A percentile compares a stretch with the other conserved stretches of the same genome.
Conservation (phyloP, 805 yeast genomes). For the Suhomyces pyralidae region DNA sequence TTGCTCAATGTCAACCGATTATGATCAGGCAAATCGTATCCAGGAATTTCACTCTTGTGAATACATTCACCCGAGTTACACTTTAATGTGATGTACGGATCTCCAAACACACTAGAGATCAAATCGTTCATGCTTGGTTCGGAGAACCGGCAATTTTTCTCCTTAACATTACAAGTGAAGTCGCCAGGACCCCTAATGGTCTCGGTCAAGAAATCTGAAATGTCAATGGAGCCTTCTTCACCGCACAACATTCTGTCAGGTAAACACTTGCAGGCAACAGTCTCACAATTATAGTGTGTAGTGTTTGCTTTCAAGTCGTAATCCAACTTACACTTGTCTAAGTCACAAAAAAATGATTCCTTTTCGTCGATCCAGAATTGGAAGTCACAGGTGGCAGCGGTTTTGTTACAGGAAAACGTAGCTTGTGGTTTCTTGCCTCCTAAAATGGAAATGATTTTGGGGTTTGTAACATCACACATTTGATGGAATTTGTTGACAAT, state of each 20-base stretch:
- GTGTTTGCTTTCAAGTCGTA: conserved; percentile 59
- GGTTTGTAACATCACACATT: conserved; percentile 91
- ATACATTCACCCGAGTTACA: conserved; percentile 90
- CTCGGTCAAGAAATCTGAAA: conserved; percentile 86
- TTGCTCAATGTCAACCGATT: conserved; percentile 44
- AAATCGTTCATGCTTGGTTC: conserved; percentile 96
- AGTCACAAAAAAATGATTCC: conserved; percentile 89
- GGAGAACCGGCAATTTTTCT: conserved; percentile 69
- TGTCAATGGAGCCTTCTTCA: conserved; percentile 88
- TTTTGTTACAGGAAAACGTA: conserved; percentile 80
- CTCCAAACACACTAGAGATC: conserved; percentile 91
- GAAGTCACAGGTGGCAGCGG: conserved; percentile 68
- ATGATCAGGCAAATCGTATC: conserved; percentile 67
- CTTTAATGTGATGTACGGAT: conserved; percentile 74
- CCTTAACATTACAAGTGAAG: conserved; percentile 69
- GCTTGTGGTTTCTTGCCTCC: conserved; percentile 85
- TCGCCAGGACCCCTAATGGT: conserved; percentile 93
- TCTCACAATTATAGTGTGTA: conserved; percentile 74
- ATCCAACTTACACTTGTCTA: conserved; percentile 67
- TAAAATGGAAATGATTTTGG: conserved; percentile 77
- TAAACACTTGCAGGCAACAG: conserved; percentile 81
- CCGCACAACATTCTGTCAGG: conserved; percentile 96
- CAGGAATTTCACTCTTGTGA: conserved; percentile 91
- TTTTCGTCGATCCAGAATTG: conserved; percentile 93
- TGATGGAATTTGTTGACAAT: conserved; percentile 78